Conservation (phyloP, 352 stramenopile species). For the Phytopythium aichiense region DNA sequence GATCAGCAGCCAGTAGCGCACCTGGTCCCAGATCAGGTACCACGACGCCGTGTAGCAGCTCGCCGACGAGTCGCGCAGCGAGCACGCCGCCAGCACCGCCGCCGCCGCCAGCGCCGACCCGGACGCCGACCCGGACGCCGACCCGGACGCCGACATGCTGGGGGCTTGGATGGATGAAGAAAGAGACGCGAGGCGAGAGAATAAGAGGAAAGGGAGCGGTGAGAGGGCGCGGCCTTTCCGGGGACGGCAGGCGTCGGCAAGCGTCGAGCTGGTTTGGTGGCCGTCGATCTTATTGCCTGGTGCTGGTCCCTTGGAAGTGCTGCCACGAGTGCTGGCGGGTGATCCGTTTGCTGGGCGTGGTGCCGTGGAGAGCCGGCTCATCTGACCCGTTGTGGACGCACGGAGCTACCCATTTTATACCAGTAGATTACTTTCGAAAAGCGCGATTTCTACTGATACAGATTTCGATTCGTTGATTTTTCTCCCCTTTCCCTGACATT, state of each 20-base stretch:
- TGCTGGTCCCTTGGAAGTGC: too few relatives aligned
- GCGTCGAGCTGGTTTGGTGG: neutral
- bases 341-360: neutral
- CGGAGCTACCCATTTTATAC: neutral
- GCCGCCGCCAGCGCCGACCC: slow-evolving; percentile 4
- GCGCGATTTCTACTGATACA: neutral
- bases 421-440: neutral
- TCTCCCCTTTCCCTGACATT: neutral
- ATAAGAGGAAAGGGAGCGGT: neutral
- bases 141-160: neutral
- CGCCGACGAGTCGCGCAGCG: slow-evolving; percentile 44
- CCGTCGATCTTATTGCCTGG: neutral
- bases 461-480: neutral
- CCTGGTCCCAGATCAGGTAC: slow-evolving; percentile 77
- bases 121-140: neutral
- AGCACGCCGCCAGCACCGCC: slow-evolving; percentile 32
- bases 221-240: neutral
- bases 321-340: too few relatives aligned
- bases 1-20: slow-evolving; percentile 76
- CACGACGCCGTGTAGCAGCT: slow-evolving; percentile 80
- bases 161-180: too few relatives aligned
- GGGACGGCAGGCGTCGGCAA: neutral
- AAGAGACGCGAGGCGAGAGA: neutral
- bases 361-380: neutral
- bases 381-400: neutral